Percentiles rank a stretch among this genome's conserved stretches.
phyloP scores from a whole-genome alignment of 2,329 filamentous ascomycete species.

The Botrytis cinerea region DNA sequence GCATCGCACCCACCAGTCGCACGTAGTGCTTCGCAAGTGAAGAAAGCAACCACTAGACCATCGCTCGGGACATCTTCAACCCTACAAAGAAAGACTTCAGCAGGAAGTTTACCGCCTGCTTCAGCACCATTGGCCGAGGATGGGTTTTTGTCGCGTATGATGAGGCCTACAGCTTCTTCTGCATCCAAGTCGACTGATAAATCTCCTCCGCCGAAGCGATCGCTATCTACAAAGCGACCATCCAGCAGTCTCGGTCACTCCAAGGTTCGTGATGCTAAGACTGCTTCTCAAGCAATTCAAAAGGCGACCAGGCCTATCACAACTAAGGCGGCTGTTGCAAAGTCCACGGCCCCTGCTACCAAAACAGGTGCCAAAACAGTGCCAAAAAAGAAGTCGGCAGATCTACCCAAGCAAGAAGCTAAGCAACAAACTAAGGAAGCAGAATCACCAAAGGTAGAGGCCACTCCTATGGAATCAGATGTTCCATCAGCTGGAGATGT shows the following conservation, averaged over 20 bases:
- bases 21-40: constrained; percentile 37
- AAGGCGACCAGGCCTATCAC: constrained; percentile 23
- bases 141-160: constrained; percentile 78
- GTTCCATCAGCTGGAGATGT: constrained; percentile 29
- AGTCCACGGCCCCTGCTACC: constrained; percentile 17
- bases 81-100: constrained; percentile 52
- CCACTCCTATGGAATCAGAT: constrained; percentile 32
- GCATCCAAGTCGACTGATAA: constrained; percentile 69
- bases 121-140: constrained; percentile 61
- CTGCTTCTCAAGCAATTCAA: constrained; percentile 22
- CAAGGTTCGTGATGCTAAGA: constrained; percentile 30
- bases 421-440: constrained; percentile 25
- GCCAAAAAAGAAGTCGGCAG: constrained; percentile 29
- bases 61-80: constrained; percentile 56
- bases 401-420: constrained; percentile 26
- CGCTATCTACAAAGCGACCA: constrained; percentile 35
- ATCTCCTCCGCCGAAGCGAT: constrained; percentile 46
- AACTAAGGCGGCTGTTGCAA: constrained; percentile 21
- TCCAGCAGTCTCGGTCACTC: constrained; percentile 36
- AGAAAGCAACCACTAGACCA: constrained; percentile 34
- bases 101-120: constrained; percentile 53
- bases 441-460: constrained; percentile 28
- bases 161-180: constrained; percentile 71
- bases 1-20: constrained; percentile 24
- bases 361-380: constrained; percentile 22